These are phyloP conservation scores for Akanthomyces lecanii DNA, from an alignment of 2,329 filamentous ascomycete species.

Conservation along the genomic window DNA sequence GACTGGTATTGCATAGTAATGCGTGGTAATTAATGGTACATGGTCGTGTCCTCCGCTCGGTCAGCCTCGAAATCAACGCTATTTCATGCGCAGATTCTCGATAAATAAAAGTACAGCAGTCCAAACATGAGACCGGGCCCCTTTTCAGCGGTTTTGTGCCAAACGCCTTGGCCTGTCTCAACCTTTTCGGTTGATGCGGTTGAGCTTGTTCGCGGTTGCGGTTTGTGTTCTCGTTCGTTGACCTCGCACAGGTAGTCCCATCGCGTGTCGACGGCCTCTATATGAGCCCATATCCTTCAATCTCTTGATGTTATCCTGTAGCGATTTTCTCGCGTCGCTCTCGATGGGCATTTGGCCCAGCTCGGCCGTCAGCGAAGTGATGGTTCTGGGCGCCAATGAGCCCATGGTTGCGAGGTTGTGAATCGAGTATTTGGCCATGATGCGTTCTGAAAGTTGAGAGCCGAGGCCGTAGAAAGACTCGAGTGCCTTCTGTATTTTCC, in stretches of 20 bases:
- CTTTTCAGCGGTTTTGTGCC: background rate
- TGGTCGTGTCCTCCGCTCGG: background rate
- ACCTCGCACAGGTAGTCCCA: constrained; percentile 85
- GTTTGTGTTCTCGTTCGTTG: constrained; percentile 80
- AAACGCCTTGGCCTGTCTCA: background rate
- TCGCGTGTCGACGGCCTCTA: constrained; percentile 83
- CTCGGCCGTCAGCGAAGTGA: constrained; percentile 78
- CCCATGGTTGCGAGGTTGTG: constrained; percentile 78
- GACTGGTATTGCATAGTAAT: background rate
- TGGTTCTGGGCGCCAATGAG: constrained; percentile 67
- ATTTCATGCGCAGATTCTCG: background rate
- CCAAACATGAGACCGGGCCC: background rate
- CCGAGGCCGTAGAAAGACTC: constrained; percentile 85
- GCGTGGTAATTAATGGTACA: constrained; percentile 14
- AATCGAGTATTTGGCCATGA: constrained; percentile 87
- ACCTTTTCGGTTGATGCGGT: constrained; percentile 46
- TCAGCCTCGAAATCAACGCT: constrained; percentile 1
- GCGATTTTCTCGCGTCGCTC: constrained; percentile 72
- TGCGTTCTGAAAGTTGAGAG: constrained; percentile 60
- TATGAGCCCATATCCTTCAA: constrained; percentile 89
- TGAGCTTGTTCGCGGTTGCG: constrained; percentile 57
- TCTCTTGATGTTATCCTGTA: constrained; percentile 80
- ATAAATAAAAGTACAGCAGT: constrained; percentile 9
- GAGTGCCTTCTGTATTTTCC: constrained; percentile 58
- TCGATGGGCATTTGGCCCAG: constrained; percentile 91